phyloP scores from a whole-genome alignment of 83 land plant genomes.

The Isoetes engelmannii region DNA sequence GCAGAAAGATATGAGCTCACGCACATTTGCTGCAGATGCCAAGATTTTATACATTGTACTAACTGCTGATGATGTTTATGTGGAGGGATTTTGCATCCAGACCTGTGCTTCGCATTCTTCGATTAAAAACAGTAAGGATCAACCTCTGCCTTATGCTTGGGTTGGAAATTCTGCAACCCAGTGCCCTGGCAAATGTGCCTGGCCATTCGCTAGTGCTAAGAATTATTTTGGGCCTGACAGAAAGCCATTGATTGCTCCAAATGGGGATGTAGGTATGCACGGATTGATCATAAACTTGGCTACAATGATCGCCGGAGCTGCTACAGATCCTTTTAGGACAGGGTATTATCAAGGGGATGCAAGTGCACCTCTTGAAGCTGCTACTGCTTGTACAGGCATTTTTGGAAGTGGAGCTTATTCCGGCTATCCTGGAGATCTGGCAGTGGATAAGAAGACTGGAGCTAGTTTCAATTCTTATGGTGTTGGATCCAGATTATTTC shows the following conservation, averaged over 20 bases:
- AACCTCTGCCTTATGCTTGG: constrained; percentile 28
- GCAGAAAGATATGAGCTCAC: constrained; percentile 6
- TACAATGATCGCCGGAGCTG: constrained; percentile 25
- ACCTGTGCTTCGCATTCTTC: constrained; percentile 41
- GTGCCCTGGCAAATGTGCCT: constrained; percentile 35
- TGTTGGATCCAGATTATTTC: constrained; percentile 11
- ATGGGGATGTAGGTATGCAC: constrained; percentile 27
- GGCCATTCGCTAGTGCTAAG: constrained; percentile 32
- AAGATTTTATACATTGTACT: constrained; percentile 27
- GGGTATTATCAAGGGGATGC: constrained; percentile 31
- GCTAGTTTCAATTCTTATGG: constrained; percentile 32
- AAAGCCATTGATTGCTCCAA: constrained; percentile 23
- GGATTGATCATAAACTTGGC: constrained; percentile 36
- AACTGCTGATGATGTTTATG: constrained; percentile 41
- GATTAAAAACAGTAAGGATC: neutral
- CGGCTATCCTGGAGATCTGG: constrained; percentile 26
- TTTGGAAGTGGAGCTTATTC: constrained; percentile 31
- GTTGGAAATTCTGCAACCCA: constrained; percentile 29
- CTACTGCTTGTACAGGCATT: constrained; percentile 27
- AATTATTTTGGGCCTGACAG: constrained; percentile 18
- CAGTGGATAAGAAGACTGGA: constrained; percentile 14
- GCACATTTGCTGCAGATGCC: constrained; percentile 8
- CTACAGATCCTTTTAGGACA: constrained; percentile 27
- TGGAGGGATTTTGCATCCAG: constrained; percentile 45
- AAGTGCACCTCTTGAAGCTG: constrained; percentile 20